phyloP scores from a whole-genome alignment of 1,284 basidiomycete genomes.

The Trichosporon sp. region DNA sequence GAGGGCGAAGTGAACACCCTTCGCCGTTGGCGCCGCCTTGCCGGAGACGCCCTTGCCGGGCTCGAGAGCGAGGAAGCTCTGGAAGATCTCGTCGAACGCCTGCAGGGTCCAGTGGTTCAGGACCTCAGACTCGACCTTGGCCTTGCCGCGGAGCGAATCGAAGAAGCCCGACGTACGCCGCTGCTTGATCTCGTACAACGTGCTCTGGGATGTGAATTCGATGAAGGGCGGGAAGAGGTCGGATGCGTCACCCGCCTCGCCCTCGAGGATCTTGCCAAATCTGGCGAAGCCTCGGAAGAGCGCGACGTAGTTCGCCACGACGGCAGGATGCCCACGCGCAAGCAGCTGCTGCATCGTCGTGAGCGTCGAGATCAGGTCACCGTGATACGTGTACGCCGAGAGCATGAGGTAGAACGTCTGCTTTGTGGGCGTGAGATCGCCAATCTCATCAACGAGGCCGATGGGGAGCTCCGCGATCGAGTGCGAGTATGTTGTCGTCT shows the following conservation, averaged over 20 bases:
- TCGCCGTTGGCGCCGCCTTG: slow-evolving; percentile 30
- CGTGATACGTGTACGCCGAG: slow-evolving; percentile 64
- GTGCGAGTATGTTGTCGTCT: not conserved
- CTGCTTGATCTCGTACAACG: not conserved
- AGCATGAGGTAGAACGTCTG: slow-evolving; percentile 67
- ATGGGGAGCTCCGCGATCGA: not conserved
- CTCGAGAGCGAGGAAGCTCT: slow-evolving; percentile 26
- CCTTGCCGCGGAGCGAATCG: slow-evolving; percentile 2
- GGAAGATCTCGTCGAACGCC: slow-evolving; percentile 31
- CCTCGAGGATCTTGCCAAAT: slow-evolving; percentile 27
- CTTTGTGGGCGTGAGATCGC: slow-evolving; percentile 55
- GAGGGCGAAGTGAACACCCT: slow-evolving; percentile 35
- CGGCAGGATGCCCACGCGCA: slow-evolving; percentile 36
- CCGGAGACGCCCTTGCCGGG: slow-evolving; percentile 1
- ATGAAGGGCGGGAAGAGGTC: slow-evolving; percentile 11
- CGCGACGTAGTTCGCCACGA: slow-evolving; percentile 56
- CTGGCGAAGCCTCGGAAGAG: slow-evolving; percentile 72
- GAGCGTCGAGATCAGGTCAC: slow-evolving; percentile 60
- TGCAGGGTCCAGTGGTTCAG: slow-evolving; percentile 28
- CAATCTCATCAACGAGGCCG: slow-evolving; percentile 14
- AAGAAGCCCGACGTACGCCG: not conserved
- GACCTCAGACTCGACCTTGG: not conserved
- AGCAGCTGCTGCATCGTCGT: slow-evolving; percentile 68
- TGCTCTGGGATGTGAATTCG: not conserved
- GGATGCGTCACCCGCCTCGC: slow-evolving; percentile 13